Evolutionary conservation across 176 grass and related monocot genomes (phyloP).

Genomic region (Chrysopogon serrulatus): DNA sequence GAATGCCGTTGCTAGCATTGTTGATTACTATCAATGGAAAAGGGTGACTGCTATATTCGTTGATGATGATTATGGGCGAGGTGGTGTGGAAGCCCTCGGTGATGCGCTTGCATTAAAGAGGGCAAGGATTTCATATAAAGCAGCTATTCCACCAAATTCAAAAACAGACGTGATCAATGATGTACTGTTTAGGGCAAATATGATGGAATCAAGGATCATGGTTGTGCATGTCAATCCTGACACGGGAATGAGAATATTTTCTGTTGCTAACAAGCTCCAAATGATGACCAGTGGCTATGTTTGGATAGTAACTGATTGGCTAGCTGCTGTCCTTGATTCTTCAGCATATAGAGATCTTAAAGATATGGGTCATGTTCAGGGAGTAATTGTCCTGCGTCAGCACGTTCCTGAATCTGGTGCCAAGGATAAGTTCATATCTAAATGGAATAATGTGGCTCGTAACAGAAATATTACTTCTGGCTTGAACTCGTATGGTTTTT

Average conservation of each 20-base stretch:
- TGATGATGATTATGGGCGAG: slow-evolving; percentile 86
- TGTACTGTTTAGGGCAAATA: slow-evolving; percentile 55
- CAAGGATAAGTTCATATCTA: slow-evolving; percentile 62
- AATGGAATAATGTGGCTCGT: slow-evolving; percentile 43
- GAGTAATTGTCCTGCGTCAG: slow-evolving; percentile 61
- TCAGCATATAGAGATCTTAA: slow-evolving; percentile 16
- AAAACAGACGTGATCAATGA: slow-evolving; percentile 41
- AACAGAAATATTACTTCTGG: slow-evolving; percentile 36
- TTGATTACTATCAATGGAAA: slow-evolving; percentile 73
- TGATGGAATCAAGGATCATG: slow-evolving; percentile 85
- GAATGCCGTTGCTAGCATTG: slow-evolving; percentile 66
- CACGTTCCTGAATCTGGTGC: slow-evolving; percentile 60
- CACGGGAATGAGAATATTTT: slow-evolving; percentile 63
- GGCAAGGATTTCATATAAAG: slow-evolving; percentile 73
- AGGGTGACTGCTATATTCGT: slow-evolving; percentile 73
- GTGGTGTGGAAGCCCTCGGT: slow-evolving; percentile 48
- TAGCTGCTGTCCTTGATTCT: slow-evolving; percentile 84
- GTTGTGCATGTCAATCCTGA: slow-evolving; percentile 86
- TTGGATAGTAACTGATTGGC: slow-evolving; percentile 89
- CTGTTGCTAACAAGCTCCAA: slow-evolving; percentile 44
- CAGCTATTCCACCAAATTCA: slow-evolving; percentile 51
- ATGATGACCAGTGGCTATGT: slow-evolving; percentile 73
- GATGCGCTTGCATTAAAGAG: slow-evolving; percentile 57
- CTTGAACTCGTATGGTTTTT: slow-evolving; percentile 69
- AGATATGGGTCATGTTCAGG: slow-evolving; percentile 52